Percentiles rank a stretch among this genome's conserved stretches.
These are phyloP conservation scores for Favolaschia claudopus DNA, from an alignment of 768 basidiomycete species.

Conservation along the genomic window DNA sequence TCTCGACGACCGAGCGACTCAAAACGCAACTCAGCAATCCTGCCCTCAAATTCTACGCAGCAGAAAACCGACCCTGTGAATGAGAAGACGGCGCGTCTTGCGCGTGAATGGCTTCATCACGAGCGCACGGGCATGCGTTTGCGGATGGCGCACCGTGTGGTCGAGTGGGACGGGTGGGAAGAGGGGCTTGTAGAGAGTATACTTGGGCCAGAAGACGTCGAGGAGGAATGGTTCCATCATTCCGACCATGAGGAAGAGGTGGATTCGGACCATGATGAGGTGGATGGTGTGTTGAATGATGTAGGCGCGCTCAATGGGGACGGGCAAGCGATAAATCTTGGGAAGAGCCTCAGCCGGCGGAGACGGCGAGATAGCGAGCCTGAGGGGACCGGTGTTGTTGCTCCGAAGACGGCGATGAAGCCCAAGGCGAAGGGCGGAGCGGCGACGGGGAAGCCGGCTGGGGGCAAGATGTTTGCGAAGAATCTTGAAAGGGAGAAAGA, in stretches of 20 bases:
- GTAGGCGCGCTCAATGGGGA: neutral
- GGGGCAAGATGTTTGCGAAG: conserved; percentile 59
- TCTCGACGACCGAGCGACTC: too few relatives aligned
- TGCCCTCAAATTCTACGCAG: too few relatives aligned
- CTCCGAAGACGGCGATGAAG: neutral
- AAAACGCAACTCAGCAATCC: too few relatives aligned
- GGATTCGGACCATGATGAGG: conserved; percentile 1
- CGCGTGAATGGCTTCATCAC: conserved; percentile 77
- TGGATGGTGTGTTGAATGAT: neutral
- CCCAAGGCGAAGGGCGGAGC: conserved; percentile 28
- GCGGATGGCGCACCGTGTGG: conserved; percentile 80
- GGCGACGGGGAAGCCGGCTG: conserved; percentile 43
- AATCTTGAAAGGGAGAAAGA: conserved; percentile 66
- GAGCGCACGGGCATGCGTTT: conserved; percentile 71
- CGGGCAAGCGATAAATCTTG: neutral
- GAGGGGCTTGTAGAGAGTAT: conserved; percentile 82
- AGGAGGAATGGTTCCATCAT: conserved; percentile 75
- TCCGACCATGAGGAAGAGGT: conserved; percentile 26
- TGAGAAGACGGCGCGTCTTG: conserved; percentile 48
- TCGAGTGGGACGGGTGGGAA: conserved; percentile 93
- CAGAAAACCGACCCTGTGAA: neutral
- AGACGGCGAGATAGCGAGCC: conserved; percentile 7
- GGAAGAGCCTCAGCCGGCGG: conserved; percentile 20
- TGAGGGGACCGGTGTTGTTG: neutral
- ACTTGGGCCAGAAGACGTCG: conserved; percentile 73